phyloP scores from a whole-genome alignment of 768 basidiomycete genomes.

The Boletus vermiculosoides region DNA sequence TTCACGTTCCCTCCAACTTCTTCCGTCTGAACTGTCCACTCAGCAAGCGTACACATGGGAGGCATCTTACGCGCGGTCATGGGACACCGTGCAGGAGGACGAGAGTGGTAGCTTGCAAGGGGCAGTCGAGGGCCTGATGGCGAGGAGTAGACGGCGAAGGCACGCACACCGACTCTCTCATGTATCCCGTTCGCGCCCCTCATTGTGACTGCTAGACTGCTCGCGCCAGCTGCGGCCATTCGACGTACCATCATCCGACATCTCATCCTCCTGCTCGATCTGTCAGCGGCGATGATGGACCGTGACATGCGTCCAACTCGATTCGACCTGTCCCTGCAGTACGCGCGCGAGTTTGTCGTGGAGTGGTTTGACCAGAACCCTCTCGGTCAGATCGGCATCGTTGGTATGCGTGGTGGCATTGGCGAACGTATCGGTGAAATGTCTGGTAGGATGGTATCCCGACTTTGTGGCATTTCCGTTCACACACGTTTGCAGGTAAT shows the following conservation, averaged over 20 bases:
- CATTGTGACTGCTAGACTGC: slow-evolving; percentile 48
- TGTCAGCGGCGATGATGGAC: slow-evolving; percentile 91
- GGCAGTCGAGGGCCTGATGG: slow-evolving; percentile 87
- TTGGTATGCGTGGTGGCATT: slow-evolving; percentile 88
- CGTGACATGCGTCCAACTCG: slow-evolving; percentile 94
- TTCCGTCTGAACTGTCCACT: slow-evolving; percentile 5
- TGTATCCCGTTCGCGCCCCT: slow-evolving; percentile 3
- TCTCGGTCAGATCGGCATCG: slow-evolving; percentile 92
- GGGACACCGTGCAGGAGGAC: slow-evolving; percentile 98
- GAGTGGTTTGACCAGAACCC: slow-evolving; percentile 99
- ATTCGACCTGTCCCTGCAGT: slow-evolving; percentile 87
- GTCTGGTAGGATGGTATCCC: slow-evolving; percentile 61
- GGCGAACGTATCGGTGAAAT: slow-evolving; percentile 91
- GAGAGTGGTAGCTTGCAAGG: slow-evolving; percentile 87
- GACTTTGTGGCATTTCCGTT: neutral
- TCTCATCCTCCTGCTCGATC: slow-evolving; percentile 86
- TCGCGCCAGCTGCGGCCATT: slow-evolving; percentile 82
- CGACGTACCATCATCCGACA: slow-evolving; percentile 96
- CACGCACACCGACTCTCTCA: slow-evolving; percentile 32
- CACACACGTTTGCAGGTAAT: slow-evolving; percentile 58
- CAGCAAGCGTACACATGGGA: slow-evolving; percentile 95
- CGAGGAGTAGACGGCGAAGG: slow-evolving; percentile 82
- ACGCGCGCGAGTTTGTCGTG: slow-evolving; percentile 84
- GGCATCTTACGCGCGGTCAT: slow-evolving; percentile 88
- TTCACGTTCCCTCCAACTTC: neutral